Conservation (phyloP, 1,284 basidiomycete genomes). For the Malassezia psittaci region DNA sequence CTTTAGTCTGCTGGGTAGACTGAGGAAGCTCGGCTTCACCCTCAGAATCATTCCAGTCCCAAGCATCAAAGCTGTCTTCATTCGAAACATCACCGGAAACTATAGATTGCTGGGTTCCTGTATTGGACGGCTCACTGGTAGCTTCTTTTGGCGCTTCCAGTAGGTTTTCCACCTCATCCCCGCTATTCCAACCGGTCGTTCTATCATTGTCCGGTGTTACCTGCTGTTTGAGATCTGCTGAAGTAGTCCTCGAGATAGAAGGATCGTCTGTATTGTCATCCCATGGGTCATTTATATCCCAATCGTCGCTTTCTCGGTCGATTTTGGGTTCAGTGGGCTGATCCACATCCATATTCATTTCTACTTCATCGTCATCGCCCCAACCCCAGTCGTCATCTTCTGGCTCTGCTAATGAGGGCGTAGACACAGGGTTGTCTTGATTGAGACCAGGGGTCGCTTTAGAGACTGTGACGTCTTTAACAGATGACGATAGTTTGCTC, state of each 20-base stretch:
- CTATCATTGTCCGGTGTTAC: not conserved
- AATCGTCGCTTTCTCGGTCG: not conserved
- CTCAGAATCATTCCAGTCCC: conserved; percentile 12
- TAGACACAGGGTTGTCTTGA: not conserved
- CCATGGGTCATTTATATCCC: not conserved
- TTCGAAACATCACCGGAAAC: not conserved
- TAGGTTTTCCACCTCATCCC: conserved; percentile 1
- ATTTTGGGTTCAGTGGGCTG: not conserved
- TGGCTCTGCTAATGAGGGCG: not conserved
- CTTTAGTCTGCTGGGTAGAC: not conserved
- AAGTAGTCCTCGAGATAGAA: not conserved
- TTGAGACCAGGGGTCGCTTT: not conserved
- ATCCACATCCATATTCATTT: not conserved
- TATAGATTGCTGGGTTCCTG: not conserved
- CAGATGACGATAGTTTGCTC: too few species aligned
- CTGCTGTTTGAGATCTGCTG: not conserved
- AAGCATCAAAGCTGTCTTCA: conserved; percentile 5
- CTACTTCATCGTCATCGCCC: conserved; percentile 10
- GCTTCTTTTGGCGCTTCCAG: not conserved
- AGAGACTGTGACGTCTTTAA: not conserved
- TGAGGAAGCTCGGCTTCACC: not conserved
- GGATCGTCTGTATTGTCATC: not conserved
- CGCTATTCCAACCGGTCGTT: conserved; percentile 14
- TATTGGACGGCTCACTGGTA: not conserved
- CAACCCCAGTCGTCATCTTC: conserved; percentile 13